Evolutionary conservation across 805 yeast species (phyloP), one percentile per base, ranked within the genome.

Genomic region (Diddensiella caesifluorescens): DNA sequence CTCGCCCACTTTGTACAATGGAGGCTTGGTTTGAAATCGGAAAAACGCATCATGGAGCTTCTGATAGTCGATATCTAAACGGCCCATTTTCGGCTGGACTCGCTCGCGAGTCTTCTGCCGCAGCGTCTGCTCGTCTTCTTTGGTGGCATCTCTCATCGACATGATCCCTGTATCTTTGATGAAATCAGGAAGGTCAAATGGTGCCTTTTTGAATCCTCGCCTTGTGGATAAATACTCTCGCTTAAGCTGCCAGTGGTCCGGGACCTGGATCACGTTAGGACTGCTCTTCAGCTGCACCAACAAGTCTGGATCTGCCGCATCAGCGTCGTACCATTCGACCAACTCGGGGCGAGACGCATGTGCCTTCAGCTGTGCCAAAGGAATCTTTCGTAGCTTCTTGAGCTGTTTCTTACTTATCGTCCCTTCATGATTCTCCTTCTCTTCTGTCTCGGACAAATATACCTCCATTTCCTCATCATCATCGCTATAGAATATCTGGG

Each of bases 1-100:
- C 43, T 86, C 90, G 10, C 97, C 97, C 62, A 69, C 80, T 1
- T 67, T 70, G n/a, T 75, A 70, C 37, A 90, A 52, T 32, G 70
- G 67, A 0, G 97, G 97, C 52, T 78, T 80, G 0, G 79, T 69
- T 54, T 90, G 95, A 53, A 74, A 66, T 56, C 80, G 81, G 71
- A 87, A 89, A 55, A 90, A 89, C 0, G 96, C 95, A 59, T 85
- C 84, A 56, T 86, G 79, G 16, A 90, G 62, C 49, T 78, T 83
- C 48, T 75, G 80, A 57, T 83, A 89, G 61, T 90, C 97, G 19
- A 92, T 74, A 58, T 90, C 97, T 18, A 90, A 60, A 39, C 79
- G 70, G 1, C 94, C 94, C 78, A 87, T 69, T 57, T 85, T 86
- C 0, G 96, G 96, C 59, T 86, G 96, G 0, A 88, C 94, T 39